Percentiles rank a stretch among this genome's conserved stretches.
Conservation (phyloP, 1,284 basidiomycete genomes). For the Wallemia mellicola region DNA sequence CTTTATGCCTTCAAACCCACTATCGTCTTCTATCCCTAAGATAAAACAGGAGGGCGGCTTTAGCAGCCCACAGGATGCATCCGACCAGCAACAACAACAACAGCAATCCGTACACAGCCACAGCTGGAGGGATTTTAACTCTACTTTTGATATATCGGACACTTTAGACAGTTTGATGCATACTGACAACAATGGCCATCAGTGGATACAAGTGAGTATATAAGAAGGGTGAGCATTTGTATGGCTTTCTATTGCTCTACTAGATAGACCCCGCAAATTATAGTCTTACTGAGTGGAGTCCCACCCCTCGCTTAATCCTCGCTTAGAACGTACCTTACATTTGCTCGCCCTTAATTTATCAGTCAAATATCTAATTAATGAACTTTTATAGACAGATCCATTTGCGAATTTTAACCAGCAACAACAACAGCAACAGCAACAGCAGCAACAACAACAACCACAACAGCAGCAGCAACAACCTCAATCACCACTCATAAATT, state of each 20-base stretch:
- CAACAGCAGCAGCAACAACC: neutral
- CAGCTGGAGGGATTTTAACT: slow-evolving; percentile 1
- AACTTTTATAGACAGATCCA: neutral
- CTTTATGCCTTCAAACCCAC: neutral
- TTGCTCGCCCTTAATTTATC: neutral
- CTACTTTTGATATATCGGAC: slow-evolving; percentile 2
- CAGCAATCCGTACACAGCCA: slow-evolving; percentile 1
- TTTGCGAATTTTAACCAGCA: neutral
- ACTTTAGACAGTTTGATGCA: slow-evolving; percentile 1
- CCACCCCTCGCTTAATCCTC: neutral
- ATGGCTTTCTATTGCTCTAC: neutral
- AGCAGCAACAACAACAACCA: neutral
- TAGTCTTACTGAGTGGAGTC: neutral
- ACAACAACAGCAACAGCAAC: neutral
- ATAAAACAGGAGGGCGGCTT: slow-evolving; percentile 3
- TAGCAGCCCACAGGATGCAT: slow-evolving; percentile 1
- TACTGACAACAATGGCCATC: neutral
- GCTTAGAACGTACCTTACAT: neutral
- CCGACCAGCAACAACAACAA: neutral
- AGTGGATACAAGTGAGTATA: neutral
- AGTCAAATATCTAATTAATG: neutral
- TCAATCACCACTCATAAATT: neutral
- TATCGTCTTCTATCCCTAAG: slow-evolving; percentile 1
- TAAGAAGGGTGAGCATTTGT: neutral
- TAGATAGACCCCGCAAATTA: neutral